Evolutionary conservation across 2,329 filamentous ascomycete species (phyloP), one percentile per base, ranked within the genome.

Genomic region (Nigrospora sphaerica): DNA sequence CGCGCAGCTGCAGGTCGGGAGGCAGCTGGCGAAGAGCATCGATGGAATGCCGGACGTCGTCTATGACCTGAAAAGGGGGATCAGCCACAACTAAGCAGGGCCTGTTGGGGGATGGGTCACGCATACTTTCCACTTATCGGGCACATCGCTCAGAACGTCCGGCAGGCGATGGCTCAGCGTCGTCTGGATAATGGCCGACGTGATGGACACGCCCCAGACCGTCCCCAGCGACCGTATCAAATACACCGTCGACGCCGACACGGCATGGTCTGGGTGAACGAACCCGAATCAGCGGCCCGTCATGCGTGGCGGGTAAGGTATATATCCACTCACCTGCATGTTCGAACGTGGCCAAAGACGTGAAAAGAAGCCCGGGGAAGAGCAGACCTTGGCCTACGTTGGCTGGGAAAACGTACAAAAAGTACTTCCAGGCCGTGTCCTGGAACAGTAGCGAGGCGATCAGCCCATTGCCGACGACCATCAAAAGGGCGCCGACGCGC

Each of bases 171-270:
- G 63, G 54, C 70, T 77, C 52, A 85, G 68, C 46, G 75, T 77
- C 47, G 78, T 84, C 61, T 85, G 81, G 32, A 82, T 69, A 39
- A 85, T 79, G 7, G 80, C 73, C 10, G 80, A 81, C 0, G 78
- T 78, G 33, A 80, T 67, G 1, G 81, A 80, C 2, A 85, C 81
- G 11, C 81, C 80, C 73, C 78, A 84, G 14, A 85, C 80, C 0
- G 74, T 77, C 2, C 80, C 81, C 3, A 85, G 63, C 0, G 79
- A 83, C 23, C 81, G 74, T 38, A 85, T 73, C 17, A 85, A 70
- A 57, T 85, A 85, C 7, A 82, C 75, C 0, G 76, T 81, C 2
- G 79, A 83, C 3, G 80, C 73, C 0, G 75, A 77, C 2, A 83
- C 79, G 12, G 80, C 79, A 54, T 84, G 79, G 44, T 83, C 80